Percentiles rank a stretch among this genome's conserved stretches.
Evolutionary conservation across 2,329 filamentous ascomycete genomes (phyloP).

Genomic region (Botrytis fragariae): DNA sequence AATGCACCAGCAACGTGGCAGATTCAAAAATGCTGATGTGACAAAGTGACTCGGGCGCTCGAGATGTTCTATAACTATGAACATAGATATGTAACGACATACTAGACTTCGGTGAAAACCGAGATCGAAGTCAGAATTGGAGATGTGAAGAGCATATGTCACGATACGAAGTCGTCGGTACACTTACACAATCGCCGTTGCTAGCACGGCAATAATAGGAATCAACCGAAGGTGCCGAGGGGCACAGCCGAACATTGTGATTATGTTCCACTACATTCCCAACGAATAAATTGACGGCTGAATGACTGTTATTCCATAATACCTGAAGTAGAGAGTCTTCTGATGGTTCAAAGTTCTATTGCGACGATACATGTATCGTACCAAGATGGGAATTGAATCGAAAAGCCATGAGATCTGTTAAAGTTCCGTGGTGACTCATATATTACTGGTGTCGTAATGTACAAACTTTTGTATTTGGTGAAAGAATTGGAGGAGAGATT

Average conservation of each 20-base stretch:
- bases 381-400: conserved; percentile 1
- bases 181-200: conserved; percentile 8
- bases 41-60: background rate
- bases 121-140: background rate
- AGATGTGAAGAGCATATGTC: conserved; percentile 8
- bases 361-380: background rate
- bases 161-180: background rate
- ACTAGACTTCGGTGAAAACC: background rate
- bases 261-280: background rate
- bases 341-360: background rate
- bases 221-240: conserved; percentile 6
- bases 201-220: background rate
- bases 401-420: conserved; percentile 11
- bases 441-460: background rate
- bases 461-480: background rate
- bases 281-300: background rate
- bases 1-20: conserved; percentile 4
- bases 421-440: background rate
- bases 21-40: background rate
- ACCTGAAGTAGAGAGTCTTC: background rate
- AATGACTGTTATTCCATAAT: background rate
- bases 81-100: background rate
- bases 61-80: background rate
- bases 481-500: background rate
- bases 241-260: background rate